Evolutionary conservation across 202 grass and related monocot species (phyloP), one percentile per base, ranked within the genome.

Genomic region (Carex arenaria): DNA sequence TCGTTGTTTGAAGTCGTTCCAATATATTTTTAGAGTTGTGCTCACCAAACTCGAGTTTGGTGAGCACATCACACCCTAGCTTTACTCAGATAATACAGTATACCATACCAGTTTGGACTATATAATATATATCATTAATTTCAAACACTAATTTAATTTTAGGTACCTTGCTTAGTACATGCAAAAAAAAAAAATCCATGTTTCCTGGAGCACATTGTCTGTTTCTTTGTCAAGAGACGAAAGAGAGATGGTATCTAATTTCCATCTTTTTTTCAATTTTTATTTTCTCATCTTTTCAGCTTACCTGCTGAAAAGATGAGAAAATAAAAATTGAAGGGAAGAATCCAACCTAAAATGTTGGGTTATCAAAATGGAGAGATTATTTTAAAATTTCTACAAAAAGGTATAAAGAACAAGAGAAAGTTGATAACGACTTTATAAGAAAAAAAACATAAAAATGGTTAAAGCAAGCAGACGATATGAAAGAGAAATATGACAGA

Each of bases 391-490:
- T 78, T 78, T 59, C 73, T 19, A 9, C 45, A 14, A 76, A 56
- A 45, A 56, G 72, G 49, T 76, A 10, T 14, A 76, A 76, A 76
- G 26, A 78, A 36, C 30, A 34, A 20, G 18, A 20, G 18, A 59
- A 78, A 59, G 73, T 19, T 78, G 30, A 78, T 38, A 78, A 78
- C 14, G 53, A 60, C 73, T 30, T 59, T 12, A 59, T 54, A 78
- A 19, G 73, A 40, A 60, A 77, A n/a, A 38, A 60, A 4, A 49
- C 45, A 49, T 2, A 2, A 12, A 78, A 17, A 31, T 59, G 28
- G 52, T 77, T 28, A 28, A 73, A 49, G 26, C 10, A 19, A 15
- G 55, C 19, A 56, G 47, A 76, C 12, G n/a, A n/a, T n/a, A n/a
- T n/a, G n/a, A n/a, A n/a, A n/a, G n/a, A n/a, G n/a, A n/a, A n/a